These are phyloP conservation scores for Tetragonia tetragonoides DNA, from an alignment of 148 eudicot genomes.

Conservation along the genomic window DNA sequence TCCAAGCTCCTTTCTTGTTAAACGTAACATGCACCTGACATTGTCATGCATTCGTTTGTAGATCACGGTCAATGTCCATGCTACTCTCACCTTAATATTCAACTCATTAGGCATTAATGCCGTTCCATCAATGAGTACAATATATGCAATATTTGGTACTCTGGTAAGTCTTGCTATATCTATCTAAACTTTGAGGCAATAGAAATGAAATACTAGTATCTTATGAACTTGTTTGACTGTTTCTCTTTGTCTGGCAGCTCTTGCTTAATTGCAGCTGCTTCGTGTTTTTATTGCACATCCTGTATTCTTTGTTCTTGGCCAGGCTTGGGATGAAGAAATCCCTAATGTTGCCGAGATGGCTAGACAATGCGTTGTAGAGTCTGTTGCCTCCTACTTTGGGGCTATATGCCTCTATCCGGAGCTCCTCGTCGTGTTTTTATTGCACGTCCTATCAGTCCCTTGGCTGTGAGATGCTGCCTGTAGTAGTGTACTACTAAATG, in stretches of 20 bases:
- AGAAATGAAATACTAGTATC: neutral
- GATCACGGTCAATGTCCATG: conserved; percentile 89
- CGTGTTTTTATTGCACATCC: conserved; percentile 78
- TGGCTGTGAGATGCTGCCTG: no score
- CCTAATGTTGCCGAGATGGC: conserved; percentile 68
- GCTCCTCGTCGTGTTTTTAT: no score
- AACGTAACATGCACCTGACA: neutral
- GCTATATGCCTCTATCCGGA: no score
- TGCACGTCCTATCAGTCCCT: no score
- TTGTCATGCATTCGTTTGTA: conserved; percentile 21
- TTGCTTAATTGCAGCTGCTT: conserved; percentile 72
- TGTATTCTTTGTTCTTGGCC: conserved; percentile 70
- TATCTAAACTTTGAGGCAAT: neutral
- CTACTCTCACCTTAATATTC: conserved; percentile 55
- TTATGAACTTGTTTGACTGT: neutral
- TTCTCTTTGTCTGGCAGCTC: conserved; percentile 42
- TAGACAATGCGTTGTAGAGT: conserved; percentile 15
- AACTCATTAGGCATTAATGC: conserved; percentile 12
- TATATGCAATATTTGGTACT: conserved; percentile 71
- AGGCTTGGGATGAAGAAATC: conserved; percentile 76
- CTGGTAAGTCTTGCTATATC: conserved; percentile 44
- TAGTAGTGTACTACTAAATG: no score
- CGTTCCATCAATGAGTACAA: conserved; percentile 71
- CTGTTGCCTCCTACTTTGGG: no score
- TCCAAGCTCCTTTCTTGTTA: neutral